A percentile compares a stretch with the other conserved stretches of the same genome.
phyloP scores from a whole-genome alignment of 2,329 filamentous ascomycete genomes.

The Furcasterigmium sp. region DNA sequence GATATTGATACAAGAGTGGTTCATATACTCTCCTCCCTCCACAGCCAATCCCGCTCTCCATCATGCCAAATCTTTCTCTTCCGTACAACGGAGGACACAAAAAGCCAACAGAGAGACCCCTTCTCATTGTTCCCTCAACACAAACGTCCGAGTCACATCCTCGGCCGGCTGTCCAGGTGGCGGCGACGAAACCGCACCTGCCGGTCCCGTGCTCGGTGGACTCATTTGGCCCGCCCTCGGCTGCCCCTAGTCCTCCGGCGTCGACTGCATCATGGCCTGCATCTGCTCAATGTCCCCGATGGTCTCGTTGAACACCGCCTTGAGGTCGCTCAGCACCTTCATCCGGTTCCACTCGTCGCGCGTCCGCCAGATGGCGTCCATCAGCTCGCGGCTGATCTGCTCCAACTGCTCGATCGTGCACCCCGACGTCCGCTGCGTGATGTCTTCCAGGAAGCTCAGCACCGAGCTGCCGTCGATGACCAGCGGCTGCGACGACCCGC shows the following conservation, averaged over 20 bases:
- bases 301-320: constrained; percentile 69
- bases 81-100: too few relatives aligned
- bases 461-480: constrained; percentile 45
- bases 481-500: constrained; percentile 21
- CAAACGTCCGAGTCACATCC: too few relatives aligned
- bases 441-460: constrained; percentile 51
- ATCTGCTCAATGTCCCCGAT: constrained; percentile 61
- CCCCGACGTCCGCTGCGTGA: constrained; percentile 66
- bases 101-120: too few relatives aligned
- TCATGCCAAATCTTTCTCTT: too few relatives aligned
- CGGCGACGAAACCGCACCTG: too few relatives aligned
- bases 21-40: too few relatives aligned
- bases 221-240: too few relatives aligned
- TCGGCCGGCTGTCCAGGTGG: too few relatives aligned
- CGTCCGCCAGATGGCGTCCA: constrained; percentile 82
- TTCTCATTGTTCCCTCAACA: too few relatives aligned
- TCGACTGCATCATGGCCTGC: constrained; percentile 33
- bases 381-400: constrained; percentile 84
- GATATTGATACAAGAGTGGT: too few relatives aligned
- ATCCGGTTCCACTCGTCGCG: constrained; percentile 80
- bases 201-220: too few relatives aligned
- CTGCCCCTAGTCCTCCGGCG: neutral
- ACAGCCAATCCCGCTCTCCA: too few relatives aligned
- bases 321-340: constrained; percentile 59
- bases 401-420: constrained; percentile 91